Evolutionary conservation across 208 protist species (phyloP).

Genomic region (Endotrypanum monterogeii): DNA sequence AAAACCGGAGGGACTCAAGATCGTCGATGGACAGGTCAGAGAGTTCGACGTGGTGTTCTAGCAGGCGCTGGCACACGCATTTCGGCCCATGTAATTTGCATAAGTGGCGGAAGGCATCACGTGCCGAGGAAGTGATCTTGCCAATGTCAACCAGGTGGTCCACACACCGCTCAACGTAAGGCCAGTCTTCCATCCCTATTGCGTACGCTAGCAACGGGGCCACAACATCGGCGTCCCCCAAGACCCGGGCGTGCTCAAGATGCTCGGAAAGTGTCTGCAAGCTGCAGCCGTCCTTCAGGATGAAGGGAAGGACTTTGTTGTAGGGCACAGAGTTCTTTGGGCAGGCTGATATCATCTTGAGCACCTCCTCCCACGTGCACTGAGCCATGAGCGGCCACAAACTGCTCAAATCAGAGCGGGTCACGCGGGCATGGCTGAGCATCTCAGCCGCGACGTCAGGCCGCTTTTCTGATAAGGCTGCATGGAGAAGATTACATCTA

Average conservation of each 20-base stretch:
- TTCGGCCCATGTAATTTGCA: conserved; percentile 69
- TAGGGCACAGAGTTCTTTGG: conserved; percentile 86
- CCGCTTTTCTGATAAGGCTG: conserved; percentile 61
- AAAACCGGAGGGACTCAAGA: conserved; percentile 78
- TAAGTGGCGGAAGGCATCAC: conserved; percentile 69
- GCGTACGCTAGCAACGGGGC: conserved; percentile 81
- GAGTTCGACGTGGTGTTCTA: conserved; percentile 64
- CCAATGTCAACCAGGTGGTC: conserved; percentile 89
- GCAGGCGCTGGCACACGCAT: conserved; percentile 57
- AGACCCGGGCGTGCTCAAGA: conserved; percentile 82
- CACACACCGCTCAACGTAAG: conserved; percentile 77
- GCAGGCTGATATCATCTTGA: conserved; percentile 82
- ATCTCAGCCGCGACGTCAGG: conserved; percentile 85
- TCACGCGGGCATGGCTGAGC: conserved; percentile 69
- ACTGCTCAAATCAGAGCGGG: conserved; percentile 48
- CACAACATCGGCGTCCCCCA: conserved; percentile 86
- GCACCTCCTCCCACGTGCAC: conserved; percentile 79
- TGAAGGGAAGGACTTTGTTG: conserved; percentile 61
- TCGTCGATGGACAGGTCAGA: conserved; percentile 72
- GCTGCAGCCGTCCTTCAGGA: conserved; percentile 78
- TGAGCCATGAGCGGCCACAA: conserved; percentile 84
- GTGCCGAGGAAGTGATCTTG: conserved; percentile 66
- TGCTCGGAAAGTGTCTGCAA: conserved; percentile 84
- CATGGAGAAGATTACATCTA: conserved; percentile 75
- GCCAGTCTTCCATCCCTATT: conserved; percentile 70